phyloP scores from a whole-genome alignment of 2,329 filamentous ascomycete genomes.

The Dryadomyces quercus-mongolicae region DNA sequence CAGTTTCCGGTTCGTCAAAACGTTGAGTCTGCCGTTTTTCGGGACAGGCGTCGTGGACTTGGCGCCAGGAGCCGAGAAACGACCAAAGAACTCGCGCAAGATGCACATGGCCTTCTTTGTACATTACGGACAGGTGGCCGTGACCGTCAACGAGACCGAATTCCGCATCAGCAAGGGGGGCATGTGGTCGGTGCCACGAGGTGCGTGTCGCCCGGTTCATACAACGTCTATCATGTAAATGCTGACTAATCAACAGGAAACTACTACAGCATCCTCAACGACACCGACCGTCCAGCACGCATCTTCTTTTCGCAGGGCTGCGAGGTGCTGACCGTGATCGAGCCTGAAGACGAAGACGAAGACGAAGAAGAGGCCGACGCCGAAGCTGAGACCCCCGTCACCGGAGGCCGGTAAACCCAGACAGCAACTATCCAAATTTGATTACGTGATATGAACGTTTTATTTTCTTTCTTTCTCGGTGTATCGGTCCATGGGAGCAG shows the following conservation, averaged over 20 bases:
- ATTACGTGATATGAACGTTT: too few species aligned
- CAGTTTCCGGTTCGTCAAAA: slow-evolving; percentile 80
- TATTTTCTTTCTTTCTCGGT: background rate
- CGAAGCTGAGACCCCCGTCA: background rate
- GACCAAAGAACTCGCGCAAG: slow-evolving; percentile 80
- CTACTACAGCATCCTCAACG: slow-evolving; percentile 82
- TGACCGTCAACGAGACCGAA: slow-evolving; percentile 60
- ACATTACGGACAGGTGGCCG: slow-evolving; percentile 67
- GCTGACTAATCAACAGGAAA: slow-evolving; percentile 52
- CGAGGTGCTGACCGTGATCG: slow-evolving; percentile 28
- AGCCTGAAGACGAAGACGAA: slow-evolving; percentile 6
- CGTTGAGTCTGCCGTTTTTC: slow-evolving; percentile 73
- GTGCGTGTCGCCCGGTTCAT: slow-evolving; percentile 38
- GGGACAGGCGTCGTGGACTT: slow-evolving; percentile 84
- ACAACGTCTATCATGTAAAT: background rate
- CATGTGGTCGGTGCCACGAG: slow-evolving; percentile 89
- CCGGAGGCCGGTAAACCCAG: too few species aligned
- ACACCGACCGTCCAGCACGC: slow-evolving; percentile 56
- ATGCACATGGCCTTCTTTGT: slow-evolving; percentile 99
- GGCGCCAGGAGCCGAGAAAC: slow-evolving; percentile 71
- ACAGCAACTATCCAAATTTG: too few species aligned
- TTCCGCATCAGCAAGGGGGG: slow-evolving; percentile 83
- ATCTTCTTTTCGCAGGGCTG: slow-evolving; percentile 91
- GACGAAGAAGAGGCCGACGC: background rate
- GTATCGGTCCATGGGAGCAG: background rate